Evolutionary conservation across 2,329 filamentous ascomycete genomes (phyloP), one percentile per base, ranked within the genome.

Genomic region (Sodiomyces alkalinus): DNA sequence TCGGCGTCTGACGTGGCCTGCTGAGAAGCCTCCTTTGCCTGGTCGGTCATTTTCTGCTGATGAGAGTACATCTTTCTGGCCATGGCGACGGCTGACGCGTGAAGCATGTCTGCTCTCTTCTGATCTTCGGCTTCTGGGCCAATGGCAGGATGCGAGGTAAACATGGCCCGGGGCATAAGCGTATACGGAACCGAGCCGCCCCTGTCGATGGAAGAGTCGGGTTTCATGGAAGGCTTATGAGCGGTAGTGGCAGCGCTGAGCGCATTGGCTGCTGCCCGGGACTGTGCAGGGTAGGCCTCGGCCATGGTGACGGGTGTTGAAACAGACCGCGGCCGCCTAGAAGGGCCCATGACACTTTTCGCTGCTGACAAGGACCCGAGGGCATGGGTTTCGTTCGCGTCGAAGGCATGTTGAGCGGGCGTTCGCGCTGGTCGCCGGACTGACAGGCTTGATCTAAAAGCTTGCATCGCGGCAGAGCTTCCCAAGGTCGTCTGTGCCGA

Each of bases 61-160:
- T 70, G 60, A 8, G 61, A 68, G 46, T 85, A 93, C 74, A 93
- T 87, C 40, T 78, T 72, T 51, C 77, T 80, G 6, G 86, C 85
- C 83, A 94, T 92, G 8, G 80, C 81, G 3, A 93, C 60, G 3
- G 86, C 83, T 13, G 83, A 87, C 17, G 83, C 81, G 37, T 77
- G 78, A 3, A 92, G 58, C 4, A 74, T 72, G 39, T 83, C 78
- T 24, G 75, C 68, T 33, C 68, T 71, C 35, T 68, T 74, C 48
- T 74, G 68, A 43, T 93, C 83, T 22, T 90, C 76, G 0, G 73
- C 55, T 43, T 92, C 81, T 2, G 68, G 57, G 16, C 70, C 63
- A 3, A 92, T 70, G 0, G 75, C 76, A 4, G 85, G 83, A 19
- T 71, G 58, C 2, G 80, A 75, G 1, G 78, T 83, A 46, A 78